Base-by-base conservation (phyloP, 2,329 filamentous ascomycete species). In the Hymenoscyphus infarciens region DNA sequence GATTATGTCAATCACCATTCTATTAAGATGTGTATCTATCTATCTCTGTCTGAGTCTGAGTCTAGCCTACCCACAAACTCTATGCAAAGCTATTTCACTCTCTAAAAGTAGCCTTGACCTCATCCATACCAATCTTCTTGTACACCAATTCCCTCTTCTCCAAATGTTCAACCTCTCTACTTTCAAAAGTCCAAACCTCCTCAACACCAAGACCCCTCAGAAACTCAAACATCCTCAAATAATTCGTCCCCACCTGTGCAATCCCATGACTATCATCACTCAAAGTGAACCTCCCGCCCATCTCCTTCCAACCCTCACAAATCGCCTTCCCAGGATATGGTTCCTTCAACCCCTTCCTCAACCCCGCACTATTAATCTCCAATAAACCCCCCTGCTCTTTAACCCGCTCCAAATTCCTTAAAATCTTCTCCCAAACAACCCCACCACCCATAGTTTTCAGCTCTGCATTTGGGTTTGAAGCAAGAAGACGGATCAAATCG, bases 221-320 rank as follows among this genome's bases (percentile, higher is more conserved):
- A 74, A 90, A 97, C 0, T 84, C 80, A 63, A 96, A 77, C 5
- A 90, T 86, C 49, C 83, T 84, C 55, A 75, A 73, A 77, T 95
- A 98, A 74, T 96, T 94, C 58, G 91, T 87, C n/a, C 87, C 92
- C 5, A 99, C 83, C 74, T 99, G 94, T 1, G 84, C 89, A 63
- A 92, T 83, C 45, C 91, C 91, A 78, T 99, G 95, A 75, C 92
- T 97, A 77, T 99, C 95, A 75, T 99, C 95, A 6, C 91, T 97
- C 70, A 99, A 82, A 60, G 92, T 96, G 76, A 98, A 96, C 64
- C 84, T 85, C 27, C 95, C 93, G 27, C 88, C 88, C 70, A 91
- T 81, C 7, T 77, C 77, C 60, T 92, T 73, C 79, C 92, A 96
- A 74, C 86, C 85, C 82, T 91, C 82, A 70, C 92, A 92, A 72